phyloP scores from a whole-genome alignment of 257 asterid species.

The Solanum megistacrolobum region DNA sequence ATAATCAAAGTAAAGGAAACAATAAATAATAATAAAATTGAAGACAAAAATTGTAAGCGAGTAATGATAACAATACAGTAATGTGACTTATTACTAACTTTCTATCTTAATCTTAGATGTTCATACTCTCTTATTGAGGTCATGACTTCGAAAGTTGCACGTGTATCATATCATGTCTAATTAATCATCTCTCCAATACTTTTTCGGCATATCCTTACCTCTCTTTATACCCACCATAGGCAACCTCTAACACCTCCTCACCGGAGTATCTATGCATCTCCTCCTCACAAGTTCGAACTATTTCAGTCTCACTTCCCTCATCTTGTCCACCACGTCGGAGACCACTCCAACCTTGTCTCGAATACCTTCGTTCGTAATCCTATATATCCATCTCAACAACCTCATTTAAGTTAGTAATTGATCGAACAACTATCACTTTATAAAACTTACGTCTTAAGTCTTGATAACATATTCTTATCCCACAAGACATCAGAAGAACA shows the following conservation, averaged over 20 bases:
- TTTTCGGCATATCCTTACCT: neutral
- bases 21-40: neutral
- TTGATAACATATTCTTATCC: neutral
- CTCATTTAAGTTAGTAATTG: neutral
- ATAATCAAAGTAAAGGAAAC: neutral
- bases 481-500: neutral
- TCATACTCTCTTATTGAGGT: neutral
- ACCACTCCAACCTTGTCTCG: neutral
- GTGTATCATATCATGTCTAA: neutral
- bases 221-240: neutral
- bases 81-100: neutral
- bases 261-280: neutral
- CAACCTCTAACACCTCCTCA: neutral
- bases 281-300: neutral
- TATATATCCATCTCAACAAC: neutral
- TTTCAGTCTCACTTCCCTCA: neutral
- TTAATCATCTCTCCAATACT: neutral
- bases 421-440: neutral
- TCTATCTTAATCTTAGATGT: neutral
- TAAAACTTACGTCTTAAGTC: neutral
- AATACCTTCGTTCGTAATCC: neutral
- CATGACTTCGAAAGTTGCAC: neutral
- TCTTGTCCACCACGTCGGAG: neutral
- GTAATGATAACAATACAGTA: neutral
- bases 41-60: neutral